Evolutionary conservation across 345 rosid genomes (phyloP), one percentile per base, ranked within the genome.

Genomic region (Moricandia moricandioides): DNA sequence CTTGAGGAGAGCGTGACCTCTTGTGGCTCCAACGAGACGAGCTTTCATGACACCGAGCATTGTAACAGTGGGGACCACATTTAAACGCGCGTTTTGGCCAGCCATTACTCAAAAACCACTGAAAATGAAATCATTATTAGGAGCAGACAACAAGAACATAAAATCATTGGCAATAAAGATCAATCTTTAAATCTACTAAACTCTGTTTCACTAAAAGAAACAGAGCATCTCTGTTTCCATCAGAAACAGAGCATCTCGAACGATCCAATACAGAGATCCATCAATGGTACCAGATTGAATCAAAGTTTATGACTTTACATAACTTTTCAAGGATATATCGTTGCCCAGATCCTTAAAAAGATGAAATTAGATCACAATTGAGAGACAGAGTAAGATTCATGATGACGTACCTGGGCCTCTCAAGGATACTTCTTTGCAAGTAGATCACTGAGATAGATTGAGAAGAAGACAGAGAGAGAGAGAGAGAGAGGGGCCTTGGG

Each of bases 61-160:
- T 21, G 24, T 21, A 21, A 21, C 24, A 21, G 24, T 21, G 24
- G 24, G 24, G 2, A 21, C 24, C 24, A 21, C 24, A 21, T 21
- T 21, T 21, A 21, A 80, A 58, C 96, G 90, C 45, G 91, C 88
- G 67, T 71, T 78, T 79, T 90, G 94, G 72, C 95, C 93, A 9
- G 96, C 74, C 98, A 92, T 91, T 56, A 76, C 85, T 83, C 69
- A 76, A 59, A 4, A 37, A 76, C 72, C 76, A 65, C 67, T 52
- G 65, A 51, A 69, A 47, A 14, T 47, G 9, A 47, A 47, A 14
- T 14, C 8, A 6, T 13, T n/a, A 47, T 47, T 14, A 6, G 54
- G 3, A 47, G 16, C 24, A 12, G 43, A 40, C n/a, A 72, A 72
- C 43, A 73, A 17, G 29, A 54, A 39, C 33, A 65, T 33, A 14